These are phyloP conservation scores for Russula dissimulans DNA, from an alignment of 768 basidiomycete species.

Conservation along the genomic window DNA sequence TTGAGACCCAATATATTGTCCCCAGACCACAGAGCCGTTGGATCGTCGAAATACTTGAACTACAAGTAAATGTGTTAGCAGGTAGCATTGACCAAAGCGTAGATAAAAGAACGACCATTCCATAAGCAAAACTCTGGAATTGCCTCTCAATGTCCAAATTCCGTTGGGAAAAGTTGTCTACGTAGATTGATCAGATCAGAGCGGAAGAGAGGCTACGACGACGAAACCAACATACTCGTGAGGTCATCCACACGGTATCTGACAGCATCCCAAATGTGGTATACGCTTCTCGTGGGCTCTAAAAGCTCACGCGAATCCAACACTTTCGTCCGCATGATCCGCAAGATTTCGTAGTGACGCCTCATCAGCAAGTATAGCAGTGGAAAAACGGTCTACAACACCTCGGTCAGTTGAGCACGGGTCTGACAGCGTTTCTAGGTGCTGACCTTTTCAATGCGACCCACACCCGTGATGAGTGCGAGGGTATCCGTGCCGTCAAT, in stretches of 20 bases:
- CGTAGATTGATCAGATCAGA: neutral
- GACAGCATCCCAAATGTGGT: neutral
- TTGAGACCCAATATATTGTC: constrained; percentile 2
- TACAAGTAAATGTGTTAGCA: neutral
- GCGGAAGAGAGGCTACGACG: too few relatives aligned
- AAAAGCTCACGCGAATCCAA: neutral
- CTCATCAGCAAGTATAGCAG: constrained; percentile 13
- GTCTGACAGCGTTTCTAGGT: too few relatives aligned
- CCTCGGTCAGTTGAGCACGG: neutral
- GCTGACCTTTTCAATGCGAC: constrained; percentile 25
- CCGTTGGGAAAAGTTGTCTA: constrained; percentile 21
- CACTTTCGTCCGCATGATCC: neutral
- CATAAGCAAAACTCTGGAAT: constrained; percentile 2
- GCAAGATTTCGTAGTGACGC: constrained; percentile 2
- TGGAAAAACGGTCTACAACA: constrained; percentile 8
- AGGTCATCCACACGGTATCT: neutral
- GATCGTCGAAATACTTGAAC: neutral
- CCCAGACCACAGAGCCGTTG: neutral
- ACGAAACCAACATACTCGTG: neutral
- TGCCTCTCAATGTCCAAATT: constrained; percentile 15
- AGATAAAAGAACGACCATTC: constrained; percentile 10
- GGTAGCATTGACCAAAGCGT: neutral
- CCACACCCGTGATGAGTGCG: constrained; percentile 22
- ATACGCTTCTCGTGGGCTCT: neutral
- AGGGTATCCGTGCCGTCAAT: constrained; percentile 26